These are phyloP conservation scores for Terfezia boudieri DNA, from an alignment of 495 filamentous ascomycete genomes.

Conservation along the genomic window DNA sequence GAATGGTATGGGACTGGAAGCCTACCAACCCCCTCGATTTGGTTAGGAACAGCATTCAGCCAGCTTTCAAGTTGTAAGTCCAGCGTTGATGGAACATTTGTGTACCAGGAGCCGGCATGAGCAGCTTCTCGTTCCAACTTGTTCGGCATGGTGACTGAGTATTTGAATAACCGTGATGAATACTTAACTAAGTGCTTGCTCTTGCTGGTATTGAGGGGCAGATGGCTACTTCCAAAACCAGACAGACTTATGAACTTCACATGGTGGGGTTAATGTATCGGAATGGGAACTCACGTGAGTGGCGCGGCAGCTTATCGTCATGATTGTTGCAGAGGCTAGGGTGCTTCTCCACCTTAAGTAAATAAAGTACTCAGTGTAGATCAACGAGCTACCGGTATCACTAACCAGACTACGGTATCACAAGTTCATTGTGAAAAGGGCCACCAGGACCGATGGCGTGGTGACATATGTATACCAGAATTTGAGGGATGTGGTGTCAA, in stretches of 20 bases:
- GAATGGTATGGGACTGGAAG: constrained; percentile 34
- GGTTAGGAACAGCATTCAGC: constrained; percentile 47
- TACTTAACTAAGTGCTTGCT: not conserved
- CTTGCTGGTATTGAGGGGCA: not conserved
- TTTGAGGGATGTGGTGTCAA: too few species aligned
- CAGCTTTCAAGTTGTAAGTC: constrained; percentile 53
- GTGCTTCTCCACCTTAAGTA: too few species aligned
- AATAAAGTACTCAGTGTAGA: too few species aligned
- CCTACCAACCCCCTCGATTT: constrained; percentile 31
- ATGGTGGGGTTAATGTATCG: not conserved
- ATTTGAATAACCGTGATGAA: not conserved
- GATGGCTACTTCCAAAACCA: not conserved
- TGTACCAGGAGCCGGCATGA: constrained; percentile 72
- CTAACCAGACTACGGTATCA: too few species aligned
- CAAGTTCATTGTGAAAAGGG: too few species aligned
- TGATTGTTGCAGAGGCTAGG: too few species aligned
- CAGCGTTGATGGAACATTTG: constrained; percentile 33
- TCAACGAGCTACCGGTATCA: too few species aligned
- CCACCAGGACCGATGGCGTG: too few species aligned
- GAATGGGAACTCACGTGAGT: not conserved
- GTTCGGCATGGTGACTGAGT: not conserved
- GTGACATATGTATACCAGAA: too few species aligned
- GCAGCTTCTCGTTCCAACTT: constrained; percentile 45
- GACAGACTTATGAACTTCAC: not conserved
- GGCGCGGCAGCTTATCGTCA: not conserved